Base-by-base conservation (phyloP, 139 green algal species). In the Tetradesmus obliquus region DNA sequence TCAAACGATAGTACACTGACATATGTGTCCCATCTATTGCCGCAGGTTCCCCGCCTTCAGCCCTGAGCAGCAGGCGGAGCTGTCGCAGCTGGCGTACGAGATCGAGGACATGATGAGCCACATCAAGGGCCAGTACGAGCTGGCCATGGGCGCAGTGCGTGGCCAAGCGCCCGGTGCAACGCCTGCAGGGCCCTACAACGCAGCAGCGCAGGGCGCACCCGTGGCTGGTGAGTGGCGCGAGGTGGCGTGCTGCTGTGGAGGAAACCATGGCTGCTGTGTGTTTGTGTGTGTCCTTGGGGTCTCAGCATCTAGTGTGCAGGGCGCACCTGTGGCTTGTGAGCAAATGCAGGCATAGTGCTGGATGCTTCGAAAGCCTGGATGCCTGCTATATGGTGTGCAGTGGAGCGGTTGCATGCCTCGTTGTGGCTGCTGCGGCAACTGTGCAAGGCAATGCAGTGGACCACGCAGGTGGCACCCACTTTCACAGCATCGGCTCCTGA, bases 61-160 rank as follows among this genome's bases (percentile, higher is more conserved):
- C 71, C 53, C 51, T 5, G 66, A 83, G 71, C 86, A 90, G 86
- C 86, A 90, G 71, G 82, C 89, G 7, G 89, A 60, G 53, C 89
- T 89, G 20, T 82, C 66, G 9, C 82, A 82, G 53, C 32, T 24
- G 10, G 89, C 89, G 10, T 88, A 88, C 54, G 89, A 92, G 53
- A 66, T 92, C 17, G 89, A 92, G 66, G 89, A 92, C 89, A 82
- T 92, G 81, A 89, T 92, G 82, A 69, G 62, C 62, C 82, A 89
- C 69, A 83, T 82, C 45, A 57, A 66, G 24, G 82, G 80, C 22
- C 89, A 92, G 82, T 83, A 85, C 15, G 89, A 92, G n/a, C 60
- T 84, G 1, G 89, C 82, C n/a, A 88, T 83, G 80, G 62, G 24
- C 15, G 89, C 72, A 22, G 62, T 82, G 13, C 60, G 51, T 32